Conservation (phyloP, 1,284 basidiomycete species). For the Ustilago vetiveriae region DNA sequence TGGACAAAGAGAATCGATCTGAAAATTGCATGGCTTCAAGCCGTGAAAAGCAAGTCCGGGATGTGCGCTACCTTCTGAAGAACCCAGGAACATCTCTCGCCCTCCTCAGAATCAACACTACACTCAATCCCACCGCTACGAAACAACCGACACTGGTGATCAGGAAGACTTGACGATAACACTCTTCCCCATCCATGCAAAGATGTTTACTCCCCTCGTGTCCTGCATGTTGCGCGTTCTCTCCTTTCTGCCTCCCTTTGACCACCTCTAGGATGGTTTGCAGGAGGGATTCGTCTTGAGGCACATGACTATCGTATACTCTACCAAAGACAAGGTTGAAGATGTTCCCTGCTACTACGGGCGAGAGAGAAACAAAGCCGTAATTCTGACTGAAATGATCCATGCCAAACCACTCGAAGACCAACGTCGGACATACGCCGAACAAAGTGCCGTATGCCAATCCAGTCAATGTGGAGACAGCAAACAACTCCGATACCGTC, state of each 20-base stretch:
- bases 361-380: conserved; percentile 80
- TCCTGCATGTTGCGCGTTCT: no score
- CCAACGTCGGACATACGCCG: conserved; percentile 78
- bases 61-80: conserved; percentile 5
- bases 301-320: conserved; percentile 52
- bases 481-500: conserved; percentile 76
- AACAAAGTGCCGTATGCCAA: conserved; percentile 82
- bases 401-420: conserved; percentile 87
- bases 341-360: conserved; percentile 82
- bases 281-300: conserved; percentile 1
- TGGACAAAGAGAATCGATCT: no score
- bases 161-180: conserved; percentile 61
- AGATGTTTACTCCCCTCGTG: conserved; percentile 28
- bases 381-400: conserved; percentile 85
- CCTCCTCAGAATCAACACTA: conserved; percentile 47
- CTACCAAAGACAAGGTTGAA: conserved; percentile 84
- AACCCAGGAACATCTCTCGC: conserved; percentile 13
- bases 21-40: no score
- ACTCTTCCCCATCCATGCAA: conserved; percentile 62
- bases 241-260: not conserved
- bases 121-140: conserved; percentile 44
- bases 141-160: conserved; percentile 52
- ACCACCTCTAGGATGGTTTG: not conserved
- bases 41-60: no score
- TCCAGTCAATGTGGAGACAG: conserved; percentile 78